A percentile compares a stretch with the other conserved stretches of the same genome.
Conservation (phyloP, 192 early-diverging fungal genomes). For the Coemansia sp. region DNA sequence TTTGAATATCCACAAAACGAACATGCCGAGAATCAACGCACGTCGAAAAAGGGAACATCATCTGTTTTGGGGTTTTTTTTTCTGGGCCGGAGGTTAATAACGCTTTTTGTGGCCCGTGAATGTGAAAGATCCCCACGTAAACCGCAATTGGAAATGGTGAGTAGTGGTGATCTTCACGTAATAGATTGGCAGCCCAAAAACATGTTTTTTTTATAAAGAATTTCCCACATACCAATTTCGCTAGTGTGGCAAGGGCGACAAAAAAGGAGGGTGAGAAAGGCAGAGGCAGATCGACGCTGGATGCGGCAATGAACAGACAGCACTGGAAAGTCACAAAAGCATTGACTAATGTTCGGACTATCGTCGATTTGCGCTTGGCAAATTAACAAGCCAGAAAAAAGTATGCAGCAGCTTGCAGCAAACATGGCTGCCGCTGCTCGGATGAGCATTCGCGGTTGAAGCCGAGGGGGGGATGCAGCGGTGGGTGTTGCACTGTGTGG, state of each 20-base stretch:
- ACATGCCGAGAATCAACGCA: too few species aligned
- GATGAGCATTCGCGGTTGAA: too few species aligned
- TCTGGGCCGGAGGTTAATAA: constrained; percentile 5
- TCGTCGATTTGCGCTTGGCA: not conserved
- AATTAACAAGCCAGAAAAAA: not conserved
- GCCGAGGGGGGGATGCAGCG: too few species aligned
- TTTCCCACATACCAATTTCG: not conserved
- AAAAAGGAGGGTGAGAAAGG: too few species aligned
- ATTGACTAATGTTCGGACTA: not conserved
- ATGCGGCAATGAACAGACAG: not conserved
- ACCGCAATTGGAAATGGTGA: constrained; percentile 1
- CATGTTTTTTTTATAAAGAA: not conserved
- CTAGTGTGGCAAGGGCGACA: not conserved
- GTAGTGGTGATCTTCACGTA: not conserved
- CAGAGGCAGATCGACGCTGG: too few species aligned
- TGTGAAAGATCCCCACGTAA: constrained; percentile 7
- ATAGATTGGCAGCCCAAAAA: constrained; percentile 4
- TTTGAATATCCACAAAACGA: too few species aligned
- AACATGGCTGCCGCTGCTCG: not conserved
- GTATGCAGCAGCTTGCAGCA: too few species aligned
- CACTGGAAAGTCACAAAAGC: not conserved
- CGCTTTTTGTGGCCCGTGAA: constrained; percentile 3
- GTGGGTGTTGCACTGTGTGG: too few species aligned
- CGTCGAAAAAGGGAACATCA: too few species aligned
- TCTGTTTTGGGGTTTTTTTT: too few species aligned